These are phyloP conservation scores for Saccharomycopsis capsularis DNA, from an alignment of 805 yeast species.

Conservation along the genomic window DNA sequence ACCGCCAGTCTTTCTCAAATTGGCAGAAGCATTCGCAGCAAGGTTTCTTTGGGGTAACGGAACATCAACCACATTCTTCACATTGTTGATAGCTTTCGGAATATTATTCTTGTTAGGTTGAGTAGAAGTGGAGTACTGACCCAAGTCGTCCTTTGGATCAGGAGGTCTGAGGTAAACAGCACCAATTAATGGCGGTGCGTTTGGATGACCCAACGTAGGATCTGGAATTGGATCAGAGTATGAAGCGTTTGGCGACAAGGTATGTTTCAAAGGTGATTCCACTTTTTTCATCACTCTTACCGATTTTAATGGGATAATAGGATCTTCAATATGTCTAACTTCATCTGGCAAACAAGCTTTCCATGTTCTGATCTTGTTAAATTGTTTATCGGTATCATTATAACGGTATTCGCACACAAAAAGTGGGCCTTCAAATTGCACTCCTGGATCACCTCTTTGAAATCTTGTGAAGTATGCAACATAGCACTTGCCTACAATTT, in stretches of 20 bases:
- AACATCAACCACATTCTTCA: constrained; percentile 19
- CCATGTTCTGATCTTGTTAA: constrained; percentile 96
- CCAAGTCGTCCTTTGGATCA: constrained; percentile 74
- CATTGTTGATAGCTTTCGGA: constrained; percentile 19
- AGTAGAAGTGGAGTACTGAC: constrained; percentile 27
- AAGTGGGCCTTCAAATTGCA: constrained; percentile 72
- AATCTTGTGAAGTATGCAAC: constrained; percentile 91
- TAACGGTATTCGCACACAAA: constrained; percentile 94
- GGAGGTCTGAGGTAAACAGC: constrained; percentile 78
- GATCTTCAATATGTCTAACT: constrained; percentile 77
- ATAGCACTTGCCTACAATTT: constrained; percentile 87
- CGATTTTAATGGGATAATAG: constrained; percentile 61
- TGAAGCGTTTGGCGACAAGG: constrained; percentile 69
- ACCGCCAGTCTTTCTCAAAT: neutral
- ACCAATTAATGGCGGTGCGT: constrained; percentile 93
- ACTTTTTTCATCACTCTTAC: constrained; percentile 64
- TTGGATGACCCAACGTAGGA: constrained; percentile 71
- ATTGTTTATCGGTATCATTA: constrained; percentile 82
- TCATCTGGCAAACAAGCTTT: constrained; percentile 98
- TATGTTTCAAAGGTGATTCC: constrained; percentile 77
- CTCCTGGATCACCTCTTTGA: constrained; percentile 89
- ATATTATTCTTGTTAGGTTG: constrained; percentile 20
- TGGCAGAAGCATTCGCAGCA: neutral
- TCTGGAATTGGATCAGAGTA: constrained; percentile 72
- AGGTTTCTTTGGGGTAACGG: constrained; percentile 11